phyloP scores from a whole-genome alignment of 2,329 filamentous ascomycete genomes.

The Botrytis pseudocinerea region DNA sequence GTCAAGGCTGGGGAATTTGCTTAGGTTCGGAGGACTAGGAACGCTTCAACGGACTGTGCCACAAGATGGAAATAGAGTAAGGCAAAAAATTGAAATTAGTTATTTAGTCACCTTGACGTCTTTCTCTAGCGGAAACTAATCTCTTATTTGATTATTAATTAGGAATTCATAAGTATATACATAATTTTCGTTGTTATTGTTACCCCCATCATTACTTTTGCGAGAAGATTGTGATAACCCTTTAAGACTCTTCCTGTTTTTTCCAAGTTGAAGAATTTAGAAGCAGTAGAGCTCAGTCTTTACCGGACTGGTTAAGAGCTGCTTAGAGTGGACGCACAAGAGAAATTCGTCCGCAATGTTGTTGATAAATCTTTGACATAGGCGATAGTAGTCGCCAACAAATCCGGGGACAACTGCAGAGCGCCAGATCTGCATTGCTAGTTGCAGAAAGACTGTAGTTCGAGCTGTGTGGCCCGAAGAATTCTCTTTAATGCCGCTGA shows the following conservation, averaged over 20 bases:
- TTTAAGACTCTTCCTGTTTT: neutral
- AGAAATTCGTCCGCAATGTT: neutral
- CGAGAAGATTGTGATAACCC: neutral
- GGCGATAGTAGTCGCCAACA: neutral
- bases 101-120: neutral
- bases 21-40: neutral
- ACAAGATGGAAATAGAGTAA: neutral
- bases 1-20: slow-evolving; percentile 7
- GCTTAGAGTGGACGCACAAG: neutral
- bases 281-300: neutral
- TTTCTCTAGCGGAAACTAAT: neutral
- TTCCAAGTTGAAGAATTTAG: neutral
- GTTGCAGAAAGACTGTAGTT: neutral
- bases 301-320: neutral
- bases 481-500: neutral
- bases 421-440: neutral
- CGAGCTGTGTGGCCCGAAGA: neutral
- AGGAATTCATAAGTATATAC: neutral
- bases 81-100: neutral
- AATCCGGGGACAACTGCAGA: neutral
- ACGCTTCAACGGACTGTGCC: neutral
- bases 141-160: neutral
- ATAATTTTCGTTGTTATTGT: neutral
- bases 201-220: neutral
- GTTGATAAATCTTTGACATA: neutral